Base-by-base conservation (phyloP, 163 green algal species). In the Prototheca cutis region DNA sequence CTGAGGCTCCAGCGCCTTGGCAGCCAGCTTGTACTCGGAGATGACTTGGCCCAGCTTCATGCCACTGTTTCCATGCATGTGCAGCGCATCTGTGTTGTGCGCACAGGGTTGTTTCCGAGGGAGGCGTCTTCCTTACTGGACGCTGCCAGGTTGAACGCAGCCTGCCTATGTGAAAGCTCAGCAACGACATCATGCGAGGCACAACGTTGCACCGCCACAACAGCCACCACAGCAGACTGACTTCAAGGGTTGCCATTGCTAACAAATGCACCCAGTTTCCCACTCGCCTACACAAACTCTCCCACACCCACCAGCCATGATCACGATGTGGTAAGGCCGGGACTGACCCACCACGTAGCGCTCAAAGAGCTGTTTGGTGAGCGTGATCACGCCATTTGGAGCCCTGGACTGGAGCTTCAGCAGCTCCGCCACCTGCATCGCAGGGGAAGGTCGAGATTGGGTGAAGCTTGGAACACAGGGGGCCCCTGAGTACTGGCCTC, bases 241-340 rank as follows among this genome's bases (percentile, higher is more conserved):
- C n/a, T n/a, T n/a, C n/a, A n/a, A n/a, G n/a, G n/a, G n/a, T n/a
- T n/a, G n/a, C n/a, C n/a, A n/a, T n/a, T n/a, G n/a, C n/a, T n/a
- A n/a, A n/a, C n/a, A n/a, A n/a, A n/a, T n/a, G n/a, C n/a, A n/a
- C n/a, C n/a, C n/a, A n/a, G n/a, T n/a, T n/a, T n/a, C n/a, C n/a
- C n/a, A n/a, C n/a, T n/a, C n/a, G n/a, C n/a, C n/a, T n/a, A n/a
- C n/a, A n/a, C n/a, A n/a, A n/a, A n/a, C n/a, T n/a, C n/a, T n/a
- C n/a, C n/a, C n/a, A n/a, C n/a, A 10, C 36, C 17, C 13, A 45
- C 36, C 36, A 21, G 33, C 67, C 27, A 85, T 68, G 7, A 84
- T 29, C 4, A 82, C 49, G 21, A 84, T 29, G 13, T 65, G 63
- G 49, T 79, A 86, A 13, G 77, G 64, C 2, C 79, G 66, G 1